A percentile compares a stretch with the other conserved stretches of the same genome.
phyloP scores from a whole-genome alignment of 805 yeast species.

The Candida corydali region DNA sequence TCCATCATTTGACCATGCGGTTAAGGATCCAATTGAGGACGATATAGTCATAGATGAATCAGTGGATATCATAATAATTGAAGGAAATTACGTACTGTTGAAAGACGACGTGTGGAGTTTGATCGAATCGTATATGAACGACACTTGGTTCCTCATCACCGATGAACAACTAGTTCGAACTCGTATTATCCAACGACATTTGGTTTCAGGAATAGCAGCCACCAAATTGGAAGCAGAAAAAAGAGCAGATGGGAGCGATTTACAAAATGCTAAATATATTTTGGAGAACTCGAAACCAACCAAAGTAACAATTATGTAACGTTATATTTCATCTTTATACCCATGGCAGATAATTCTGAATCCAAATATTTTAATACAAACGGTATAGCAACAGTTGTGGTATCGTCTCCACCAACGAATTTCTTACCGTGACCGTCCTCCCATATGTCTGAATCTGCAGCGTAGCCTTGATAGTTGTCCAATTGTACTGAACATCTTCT shows the following conservation, averaged over 20 bases:
- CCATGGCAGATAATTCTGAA: conserved; percentile 96
- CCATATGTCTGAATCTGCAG: conserved; percentile 79
- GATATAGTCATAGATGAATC: conserved; percentile 44
- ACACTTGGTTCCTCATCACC: conserved; percentile 51
- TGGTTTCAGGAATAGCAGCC: conserved; percentile 49
- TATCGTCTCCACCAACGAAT: conserved; percentile 86
- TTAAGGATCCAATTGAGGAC: conserved; percentile 65
- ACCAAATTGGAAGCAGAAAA: conserved; percentile 47
- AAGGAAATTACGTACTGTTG: conserved; percentile 71
- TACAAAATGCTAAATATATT: conserved; percentile 54
- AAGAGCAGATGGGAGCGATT: conserved; percentile 55
- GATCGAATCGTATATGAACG: conserved; percentile 36
- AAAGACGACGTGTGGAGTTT: conserved; percentile 56
- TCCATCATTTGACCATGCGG: conserved; percentile 74
- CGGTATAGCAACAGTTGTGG: conserved; percentile 96
- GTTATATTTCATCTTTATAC: conserved; percentile 86
- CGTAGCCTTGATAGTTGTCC: conserved; percentile 50
- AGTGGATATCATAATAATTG: conserved; percentile 59
- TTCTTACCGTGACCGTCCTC: conserved; percentile 95
- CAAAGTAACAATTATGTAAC: conserved; percentile 35
- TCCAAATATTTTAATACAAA: conserved; percentile 93
- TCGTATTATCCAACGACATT: conserved; percentile 66
- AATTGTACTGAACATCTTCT: conserved; percentile 82
- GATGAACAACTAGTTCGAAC: conserved; percentile 42
- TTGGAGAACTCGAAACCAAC: conserved; percentile 16